A percentile compares a stretch with the other conserved stretches of the same genome.
These are phyloP conservation scores for Phytophthora lateralis DNA, from an alignment of 352 stramenopile species.

Conservation along the genomic window DNA sequence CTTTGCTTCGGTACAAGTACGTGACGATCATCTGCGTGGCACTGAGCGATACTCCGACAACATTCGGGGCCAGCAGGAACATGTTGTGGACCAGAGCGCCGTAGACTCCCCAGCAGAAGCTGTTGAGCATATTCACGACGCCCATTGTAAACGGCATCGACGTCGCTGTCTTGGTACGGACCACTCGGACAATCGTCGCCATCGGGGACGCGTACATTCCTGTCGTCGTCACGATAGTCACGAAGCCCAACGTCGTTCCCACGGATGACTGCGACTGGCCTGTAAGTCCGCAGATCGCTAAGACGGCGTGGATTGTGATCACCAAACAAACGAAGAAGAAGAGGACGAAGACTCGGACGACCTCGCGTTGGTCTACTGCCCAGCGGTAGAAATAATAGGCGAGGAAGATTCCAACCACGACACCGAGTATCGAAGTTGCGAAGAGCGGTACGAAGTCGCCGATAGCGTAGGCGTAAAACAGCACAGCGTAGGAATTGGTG, in stretches of 20 bases:
- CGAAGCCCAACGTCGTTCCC: constrained; percentile 40
- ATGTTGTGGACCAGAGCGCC: constrained; percentile 20
- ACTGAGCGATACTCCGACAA: constrained; percentile 36
- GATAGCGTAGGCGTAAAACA: constrained; percentile 34
- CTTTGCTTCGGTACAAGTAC: constrained; percentile 41
- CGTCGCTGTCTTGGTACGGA: constrained; percentile 26
- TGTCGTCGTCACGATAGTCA: constrained; percentile 46
- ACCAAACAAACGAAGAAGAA: constrained; percentile 10
- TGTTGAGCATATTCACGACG: constrained; percentile 29
- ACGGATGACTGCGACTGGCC: constrained; percentile 29
- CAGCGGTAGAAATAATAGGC: constrained; percentile 26
- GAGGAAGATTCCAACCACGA: constrained; percentile 23
- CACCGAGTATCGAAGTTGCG: constrained; percentile 25
- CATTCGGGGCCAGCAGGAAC: constrained; percentile 46
- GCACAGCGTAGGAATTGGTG: constrained; percentile 27
- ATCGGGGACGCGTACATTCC: constrained; percentile 65
- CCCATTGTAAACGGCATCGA: constrained; percentile 35
- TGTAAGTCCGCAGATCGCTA: constrained; percentile 29
- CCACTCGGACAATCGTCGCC: constrained; percentile 40
- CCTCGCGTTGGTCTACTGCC: constrained; percentile 9
- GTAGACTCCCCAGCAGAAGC: constrained; percentile 29
- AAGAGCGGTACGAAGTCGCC: constrained; percentile 33
- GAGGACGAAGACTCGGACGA: constrained; percentile 14
- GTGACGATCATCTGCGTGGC: constrained; percentile 48
- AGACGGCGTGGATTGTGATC: constrained; percentile 36